A percentile compares a stretch with the other conserved stretches of the same genome.
phyloP scores from a whole-genome alignment of 306 rosid genomes.

The Dryas alaskensis region DNA sequence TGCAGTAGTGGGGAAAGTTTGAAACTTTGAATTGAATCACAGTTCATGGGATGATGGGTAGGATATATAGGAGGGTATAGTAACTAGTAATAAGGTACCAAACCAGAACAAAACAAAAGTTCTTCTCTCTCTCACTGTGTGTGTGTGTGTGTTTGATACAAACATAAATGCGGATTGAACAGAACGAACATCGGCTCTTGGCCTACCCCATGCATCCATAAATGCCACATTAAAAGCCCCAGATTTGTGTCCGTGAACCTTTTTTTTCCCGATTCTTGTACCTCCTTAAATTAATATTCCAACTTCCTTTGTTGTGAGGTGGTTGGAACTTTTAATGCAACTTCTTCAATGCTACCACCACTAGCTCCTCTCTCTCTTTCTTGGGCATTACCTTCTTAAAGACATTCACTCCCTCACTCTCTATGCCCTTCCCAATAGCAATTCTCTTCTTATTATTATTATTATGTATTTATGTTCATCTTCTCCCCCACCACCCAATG shows the following conservation, averaged over 20 bases:
- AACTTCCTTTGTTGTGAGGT: slow-evolving; percentile 69
- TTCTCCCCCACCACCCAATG: slow-evolving; percentile 7
- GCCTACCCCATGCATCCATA: slow-evolving; percentile 46
- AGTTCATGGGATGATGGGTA: slow-evolving; percentile 30
- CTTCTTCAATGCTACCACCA: slow-evolving; percentile 62
- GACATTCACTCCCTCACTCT: background rate
- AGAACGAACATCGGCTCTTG: slow-evolving; percentile 69
- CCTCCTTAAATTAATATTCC: slow-evolving; percentile 65
- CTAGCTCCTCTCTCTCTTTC: background rate
- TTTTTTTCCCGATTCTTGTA: slow-evolving; percentile 57
- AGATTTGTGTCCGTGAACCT: slow-evolving; percentile 69
- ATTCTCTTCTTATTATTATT: slow-evolving; percentile 9
- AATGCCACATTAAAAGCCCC: slow-evolving; percentile 73
- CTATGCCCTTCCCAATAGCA: too few species aligned
- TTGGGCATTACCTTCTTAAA: slow-evolving; percentile 14
- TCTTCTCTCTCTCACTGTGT: background rate
- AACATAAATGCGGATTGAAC: slow-evolving; percentile 65
- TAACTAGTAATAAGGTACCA: background rate
- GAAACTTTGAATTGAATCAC: slow-evolving; percentile 31
- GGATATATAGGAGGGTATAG: slow-evolving; percentile 4
- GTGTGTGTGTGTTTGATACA: slow-evolving; percentile 28
- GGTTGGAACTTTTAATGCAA: slow-evolving; percentile 75
- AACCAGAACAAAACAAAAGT: slow-evolving; percentile 28
- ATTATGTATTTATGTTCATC: background rate
- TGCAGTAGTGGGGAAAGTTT: slow-evolving; percentile 29